These are phyloP conservation scores for Arabidopsis hybrid DNA, from an alignment of 441 rosid genomes.

Conservation along the genomic window DNA sequence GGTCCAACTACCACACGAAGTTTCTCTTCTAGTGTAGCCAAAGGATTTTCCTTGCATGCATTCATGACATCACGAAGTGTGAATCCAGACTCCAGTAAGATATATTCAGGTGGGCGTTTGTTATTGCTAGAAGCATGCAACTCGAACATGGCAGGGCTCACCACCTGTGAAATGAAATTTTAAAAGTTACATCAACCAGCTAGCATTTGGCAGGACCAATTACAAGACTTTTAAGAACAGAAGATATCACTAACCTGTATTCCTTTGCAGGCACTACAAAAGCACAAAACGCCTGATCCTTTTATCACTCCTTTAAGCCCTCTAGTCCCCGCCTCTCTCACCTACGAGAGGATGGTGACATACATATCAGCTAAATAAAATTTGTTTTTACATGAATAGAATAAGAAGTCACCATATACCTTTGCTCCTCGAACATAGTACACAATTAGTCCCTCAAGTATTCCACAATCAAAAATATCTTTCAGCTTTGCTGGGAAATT, in stretches of 20 bases:
- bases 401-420: conserved; percentile 52
- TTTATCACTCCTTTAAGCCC: conserved; percentile 70
- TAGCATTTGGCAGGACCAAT: conserved; percentile 9
- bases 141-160: conserved; percentile 67
- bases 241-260: conserved; percentile 51
- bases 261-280: conserved; percentile 72
- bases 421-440: conserved; percentile 63
- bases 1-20: conserved; percentile 59
- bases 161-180: conserved; percentile 52
- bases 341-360: conserved; percentile 45
- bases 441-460: conserved; percentile 78
- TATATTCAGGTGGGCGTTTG: conserved; percentile 88
- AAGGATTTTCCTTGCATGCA: conserved; percentile 67
- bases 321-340: conserved; percentile 51
- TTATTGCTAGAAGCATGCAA: conserved; percentile 86
- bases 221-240: conserved; percentile 7
- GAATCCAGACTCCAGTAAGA: conserved; percentile 72
- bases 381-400: background rate
- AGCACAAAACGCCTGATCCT: conserved; percentile 76
- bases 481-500: conserved; percentile 64
- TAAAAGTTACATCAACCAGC: conserved; percentile 17
- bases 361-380: conserved; percentile 22
- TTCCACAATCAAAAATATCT: conserved; percentile 75
- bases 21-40: conserved; percentile 66
- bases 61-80: conserved; percentile 88